phyloP scores from a whole-genome alignment of 495 filamentous ascomycete species.

The Extremus antarcticus region DNA sequence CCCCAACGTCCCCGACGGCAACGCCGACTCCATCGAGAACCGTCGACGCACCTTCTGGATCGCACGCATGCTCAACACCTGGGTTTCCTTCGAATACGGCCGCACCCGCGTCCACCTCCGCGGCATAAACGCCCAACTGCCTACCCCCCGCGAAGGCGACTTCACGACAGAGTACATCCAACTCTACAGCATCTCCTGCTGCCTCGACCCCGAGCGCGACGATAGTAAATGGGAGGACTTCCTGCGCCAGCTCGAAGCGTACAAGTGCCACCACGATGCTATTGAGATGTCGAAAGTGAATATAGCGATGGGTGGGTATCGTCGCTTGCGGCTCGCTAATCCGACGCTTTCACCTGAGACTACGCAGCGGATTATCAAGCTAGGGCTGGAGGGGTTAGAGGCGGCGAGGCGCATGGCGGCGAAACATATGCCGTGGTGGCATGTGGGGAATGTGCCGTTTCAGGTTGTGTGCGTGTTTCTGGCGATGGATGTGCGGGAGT shows the following conservation, averaged over 20 bases:
- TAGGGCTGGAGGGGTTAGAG: constrained; percentile 17
- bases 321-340: constrained; percentile 36
- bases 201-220: constrained; percentile 14
- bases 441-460: constrained; percentile 42
- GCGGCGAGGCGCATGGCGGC: constrained; percentile 30
- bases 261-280: constrained; percentile 31
- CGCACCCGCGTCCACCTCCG: constrained; percentile 34
- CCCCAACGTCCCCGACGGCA: neutral
- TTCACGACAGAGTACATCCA: constrained; percentile 17
- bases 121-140: constrained; percentile 21
- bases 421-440: constrained; percentile 39
- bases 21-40: constrained; percentile 26
- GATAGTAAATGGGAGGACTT: constrained; percentile 14
- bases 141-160: constrained; percentile 10
- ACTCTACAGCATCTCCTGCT: constrained; percentile 16
- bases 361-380: constrained; percentile 20
- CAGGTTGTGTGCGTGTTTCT: constrained; percentile 42
- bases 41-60: constrained; percentile 34
- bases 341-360: constrained; percentile 24
- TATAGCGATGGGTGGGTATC: constrained; percentile 37
- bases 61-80: constrained; percentile 37
- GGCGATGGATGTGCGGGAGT: constrained; percentile 37
- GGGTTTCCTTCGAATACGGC: constrained; percentile 42
- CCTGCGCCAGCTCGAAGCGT: constrained; percentile 7
- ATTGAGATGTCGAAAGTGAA: constrained; percentile 26